Percentiles rank a stretch among this genome's conserved stretches.
phyloP scores from a whole-genome alignment of 192 early-diverging fungal genomes.

The Phlyctochytrium bullatum region DNA sequence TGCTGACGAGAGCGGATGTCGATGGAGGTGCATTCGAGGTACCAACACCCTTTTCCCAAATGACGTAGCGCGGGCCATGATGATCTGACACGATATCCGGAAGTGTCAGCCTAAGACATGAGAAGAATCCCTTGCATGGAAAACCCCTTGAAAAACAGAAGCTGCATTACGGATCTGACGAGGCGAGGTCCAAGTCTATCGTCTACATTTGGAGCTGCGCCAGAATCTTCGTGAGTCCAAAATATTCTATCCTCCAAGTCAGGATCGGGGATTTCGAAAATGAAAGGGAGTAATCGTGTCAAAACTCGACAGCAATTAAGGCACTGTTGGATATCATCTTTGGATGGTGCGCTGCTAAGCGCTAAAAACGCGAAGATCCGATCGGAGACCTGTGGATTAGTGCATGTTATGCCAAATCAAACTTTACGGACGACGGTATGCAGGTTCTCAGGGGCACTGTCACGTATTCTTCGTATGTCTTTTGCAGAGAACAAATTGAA shows the following conservation, averaged over 20 bases:
- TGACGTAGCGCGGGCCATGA: conserved; percentile 40
- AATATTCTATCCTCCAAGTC: conserved; percentile 64
- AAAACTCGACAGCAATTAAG: conserved; percentile 81
- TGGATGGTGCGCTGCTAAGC: conserved; percentile 38
- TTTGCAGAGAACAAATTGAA: conserved; percentile 81
- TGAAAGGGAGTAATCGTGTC: conserved; percentile 80
- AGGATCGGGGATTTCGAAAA: conserved; percentile 61
- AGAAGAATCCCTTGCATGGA: background rate
- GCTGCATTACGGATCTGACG: conserved; percentile 16
- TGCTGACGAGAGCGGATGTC: conserved; percentile 61
- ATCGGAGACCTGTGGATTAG: conserved; percentile 8
- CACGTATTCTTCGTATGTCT: conserved; percentile 77
- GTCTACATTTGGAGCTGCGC: conserved; percentile 15
- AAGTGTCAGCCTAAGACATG: conserved; percentile 36
- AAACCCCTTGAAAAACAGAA: conserved; percentile 45
- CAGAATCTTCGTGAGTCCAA: conserved; percentile 41
- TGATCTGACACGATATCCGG: conserved; percentile 19
- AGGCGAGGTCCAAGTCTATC: conserved; percentile 11
- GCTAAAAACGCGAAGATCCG: conserved; percentile 20
- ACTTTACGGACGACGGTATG: conserved; percentile 75
- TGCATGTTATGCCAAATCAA: background rate
- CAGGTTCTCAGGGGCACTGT: conserved; percentile 73
- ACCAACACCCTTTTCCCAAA: conserved; percentile 51
- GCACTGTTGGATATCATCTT: conserved; percentile 60
- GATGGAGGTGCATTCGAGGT: conserved; percentile 23